Conservation (phyloP, 2,329 filamentous ascomycete genomes). For the Dactylonectria macrodidyma region DNA sequence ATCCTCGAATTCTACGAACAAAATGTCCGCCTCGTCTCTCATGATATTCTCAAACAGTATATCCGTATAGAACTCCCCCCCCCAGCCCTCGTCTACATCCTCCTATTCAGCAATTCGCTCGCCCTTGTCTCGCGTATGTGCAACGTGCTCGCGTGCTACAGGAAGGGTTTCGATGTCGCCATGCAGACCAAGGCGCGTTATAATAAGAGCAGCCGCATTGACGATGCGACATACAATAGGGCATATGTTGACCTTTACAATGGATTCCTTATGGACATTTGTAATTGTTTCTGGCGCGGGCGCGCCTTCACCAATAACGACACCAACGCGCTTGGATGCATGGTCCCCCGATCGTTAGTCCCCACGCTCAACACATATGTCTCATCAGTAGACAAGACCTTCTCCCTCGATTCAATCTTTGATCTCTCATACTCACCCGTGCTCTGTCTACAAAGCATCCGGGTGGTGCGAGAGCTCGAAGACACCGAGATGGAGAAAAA, state of each 20-base stretch:
- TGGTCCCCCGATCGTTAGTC: slow-evolving; percentile 62
- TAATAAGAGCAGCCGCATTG: slow-evolving; percentile 47
- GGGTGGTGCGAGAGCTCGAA: slow-evolving; percentile 70
- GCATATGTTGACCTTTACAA: slow-evolving; percentile 81
- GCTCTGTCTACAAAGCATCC: slow-evolving; percentile 69
- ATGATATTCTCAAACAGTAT: slow-evolving; percentile 63
- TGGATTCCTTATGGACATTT: slow-evolving; percentile 88
- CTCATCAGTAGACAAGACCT: slow-evolving; percentile 60
- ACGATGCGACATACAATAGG: slow-evolving; percentile 65
- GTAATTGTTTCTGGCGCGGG: slow-evolving; percentile 86
- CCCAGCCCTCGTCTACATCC: slow-evolving; percentile 76
- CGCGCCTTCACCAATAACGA: slow-evolving; percentile 79
- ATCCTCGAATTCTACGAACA: slow-evolving; percentile 81
- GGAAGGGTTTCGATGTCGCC: slow-evolving; percentile 79
- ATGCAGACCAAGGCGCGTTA: slow-evolving; percentile 60
- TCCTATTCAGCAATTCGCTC: slow-evolving; percentile 77
- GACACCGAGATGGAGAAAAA: slow-evolving; percentile 64
- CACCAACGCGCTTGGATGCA: slow-evolving; percentile 72
- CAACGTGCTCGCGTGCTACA: slow-evolving; percentile 79
- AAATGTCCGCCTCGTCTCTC: slow-evolving; percentile 69
- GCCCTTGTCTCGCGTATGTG: slow-evolving; percentile 78
- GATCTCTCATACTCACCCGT: slow-evolving; percentile 72
- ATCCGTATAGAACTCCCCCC: slow-evolving; percentile 80
- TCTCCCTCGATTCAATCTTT: slow-evolving; percentile 66
- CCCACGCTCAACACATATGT: slow-evolving; percentile 65